phyloP scores from a whole-genome alignment of 1,284 basidiomycete genomes.

The Tylopilus sp. region DNA sequence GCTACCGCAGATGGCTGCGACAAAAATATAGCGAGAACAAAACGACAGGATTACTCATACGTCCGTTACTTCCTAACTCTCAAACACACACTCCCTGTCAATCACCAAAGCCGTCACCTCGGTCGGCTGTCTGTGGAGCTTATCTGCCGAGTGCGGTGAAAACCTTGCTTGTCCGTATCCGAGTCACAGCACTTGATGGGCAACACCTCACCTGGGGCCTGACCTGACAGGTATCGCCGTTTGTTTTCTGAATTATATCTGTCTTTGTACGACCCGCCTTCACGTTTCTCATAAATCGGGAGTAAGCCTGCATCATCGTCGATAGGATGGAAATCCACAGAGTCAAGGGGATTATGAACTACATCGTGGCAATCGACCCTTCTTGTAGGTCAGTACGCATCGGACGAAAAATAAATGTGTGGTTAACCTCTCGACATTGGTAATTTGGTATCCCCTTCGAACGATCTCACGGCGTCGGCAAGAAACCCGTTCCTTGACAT shows the following conservation, averaged over 20 bases:
- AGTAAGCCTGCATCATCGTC: conserved; percentile 30
- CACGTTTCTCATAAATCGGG: conserved; percentile 34
- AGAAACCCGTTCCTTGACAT: not conserved
- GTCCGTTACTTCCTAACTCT: not conserved
- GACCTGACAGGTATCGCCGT: conserved; percentile 35
- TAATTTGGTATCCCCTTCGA: not conserved
- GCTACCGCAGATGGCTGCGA: too few species aligned
- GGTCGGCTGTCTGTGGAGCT: conserved; percentile 32
- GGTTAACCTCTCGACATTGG: not conserved
- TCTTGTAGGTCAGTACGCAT: not conserved
- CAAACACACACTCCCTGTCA: conserved; percentile 8
- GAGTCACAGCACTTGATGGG: conserved; percentile 48
- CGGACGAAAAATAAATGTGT: not conserved
- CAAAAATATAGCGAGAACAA: too few species aligned
- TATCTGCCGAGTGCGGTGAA: conserved; percentile 42
- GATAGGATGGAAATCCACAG: conserved; percentile 44
- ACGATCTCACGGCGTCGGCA: not conserved
- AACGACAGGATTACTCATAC: too few species aligned
- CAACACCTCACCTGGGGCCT: conserved; percentile 41
- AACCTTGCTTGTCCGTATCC: conserved; percentile 35
- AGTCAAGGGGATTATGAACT: conserved; percentile 44
- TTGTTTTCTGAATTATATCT: conserved; percentile 38
- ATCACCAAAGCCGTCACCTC: conserved; percentile 21
- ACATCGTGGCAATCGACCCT: conserved; percentile 21
- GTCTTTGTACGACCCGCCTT: conserved; percentile 36